Percentiles rank a stretch among this genome's conserved stretches.
phyloP scores from a whole-genome alignment of 805 yeast species.

The Myxozyma nipponensis region DNA sequence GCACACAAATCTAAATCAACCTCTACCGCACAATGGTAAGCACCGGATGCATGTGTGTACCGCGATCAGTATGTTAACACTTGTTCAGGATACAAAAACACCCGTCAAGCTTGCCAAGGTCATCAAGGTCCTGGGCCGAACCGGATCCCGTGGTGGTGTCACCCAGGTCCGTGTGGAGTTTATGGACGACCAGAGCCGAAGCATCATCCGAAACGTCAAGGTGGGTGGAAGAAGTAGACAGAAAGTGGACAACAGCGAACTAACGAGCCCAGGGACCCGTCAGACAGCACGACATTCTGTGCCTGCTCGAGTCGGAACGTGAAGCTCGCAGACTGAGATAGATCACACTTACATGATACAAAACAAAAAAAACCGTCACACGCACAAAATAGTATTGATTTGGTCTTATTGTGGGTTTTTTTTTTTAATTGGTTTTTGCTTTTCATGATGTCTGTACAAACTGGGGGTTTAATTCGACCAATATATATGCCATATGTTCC shows the following conservation, averaged over 20 bases:
- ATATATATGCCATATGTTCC: no score
- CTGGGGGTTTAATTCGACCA: no score
- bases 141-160: slow-evolving; percentile 98
- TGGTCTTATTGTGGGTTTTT: no score
- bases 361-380: background rate
- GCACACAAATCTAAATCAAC: no score
- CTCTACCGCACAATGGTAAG: no score
- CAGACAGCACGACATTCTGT: slow-evolving; percentile 96
- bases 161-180: slow-evolving; percentile 97
- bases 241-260: background rate
- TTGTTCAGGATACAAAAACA: slow-evolving; percentile 43
- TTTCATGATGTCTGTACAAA: background rate
- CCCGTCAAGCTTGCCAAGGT: slow-evolving; percentile 99
- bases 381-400: no score
- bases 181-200: slow-evolving; percentile 91
- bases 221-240: slow-evolving; percentile 5
- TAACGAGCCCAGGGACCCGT: slow-evolving; percentile 70
- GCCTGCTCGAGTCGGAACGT: slow-evolving; percentile 99
- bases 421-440: background rate
- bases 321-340: slow-evolving; percentile 69
- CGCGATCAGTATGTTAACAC: no score
- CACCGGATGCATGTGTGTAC: no score
- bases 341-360: slow-evolving; percentile 10
- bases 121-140: slow-evolving; percentile 98
- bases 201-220: slow-evolving; percentile 92